Evolutionary conservation across 2,329 filamentous ascomycete genomes (phyloP).

Genomic region (Hypoxylon sp.): DNA sequence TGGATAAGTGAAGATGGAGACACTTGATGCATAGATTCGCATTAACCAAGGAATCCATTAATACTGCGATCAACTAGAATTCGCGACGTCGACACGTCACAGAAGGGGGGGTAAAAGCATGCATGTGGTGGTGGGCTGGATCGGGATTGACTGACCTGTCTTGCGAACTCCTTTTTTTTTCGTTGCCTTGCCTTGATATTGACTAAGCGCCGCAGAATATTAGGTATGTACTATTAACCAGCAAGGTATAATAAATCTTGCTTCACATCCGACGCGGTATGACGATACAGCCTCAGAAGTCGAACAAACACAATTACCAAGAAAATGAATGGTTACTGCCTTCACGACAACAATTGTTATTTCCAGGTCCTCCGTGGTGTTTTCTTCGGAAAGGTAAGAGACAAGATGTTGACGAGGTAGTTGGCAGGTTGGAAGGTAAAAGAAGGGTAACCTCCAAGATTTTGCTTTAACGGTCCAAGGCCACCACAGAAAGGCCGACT

Average conservation of each 20-base stretch:
- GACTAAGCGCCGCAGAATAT: conserved; percentile 29
- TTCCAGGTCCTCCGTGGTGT: conserved; percentile 23
- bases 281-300: conserved; percentile 17
- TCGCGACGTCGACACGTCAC: conserved; percentile 51
- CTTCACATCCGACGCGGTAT: conserved; percentile 9
- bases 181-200: conserved; percentile 32
- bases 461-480: conserved; percentile 29
- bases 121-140: conserved; percentile 44
- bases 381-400: conserved; percentile 15
- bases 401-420: conserved; percentile 18
- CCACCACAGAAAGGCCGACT: conserved; percentile 29
- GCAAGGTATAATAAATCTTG: conserved; percentile 15
- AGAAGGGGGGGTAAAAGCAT: conserved; percentile 47
- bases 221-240: conserved; percentile 26
- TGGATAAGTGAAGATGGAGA: conserved; percentile 28
- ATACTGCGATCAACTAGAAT: conserved; percentile 45
- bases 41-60: conserved; percentile 43
- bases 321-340: conserved; percentile 22
- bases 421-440: conserved; percentile 27
- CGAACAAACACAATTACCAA: conserved; percentile 23
- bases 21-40: conserved; percentile 37
- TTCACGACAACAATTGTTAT: conserved; percentile 24
- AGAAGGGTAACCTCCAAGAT: conserved; percentile 25
- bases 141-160: conserved; percentile 49
- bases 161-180: conserved; percentile 39